Base-by-base conservation (phyloP, 2,329 filamentous ascomycete genomes). In the Calonectria pseudoreteaudii region DNA sequence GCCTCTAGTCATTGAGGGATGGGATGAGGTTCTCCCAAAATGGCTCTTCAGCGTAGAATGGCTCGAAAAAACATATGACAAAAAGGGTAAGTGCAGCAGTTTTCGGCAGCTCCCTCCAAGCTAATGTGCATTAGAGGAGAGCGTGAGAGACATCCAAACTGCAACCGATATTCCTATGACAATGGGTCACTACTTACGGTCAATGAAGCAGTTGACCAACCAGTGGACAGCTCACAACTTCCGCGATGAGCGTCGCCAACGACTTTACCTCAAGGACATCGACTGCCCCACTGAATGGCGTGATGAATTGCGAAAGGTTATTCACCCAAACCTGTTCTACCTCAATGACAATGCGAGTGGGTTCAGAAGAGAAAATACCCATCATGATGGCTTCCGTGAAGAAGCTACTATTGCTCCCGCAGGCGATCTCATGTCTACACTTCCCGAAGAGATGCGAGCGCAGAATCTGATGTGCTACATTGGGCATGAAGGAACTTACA, bases 391-490 rank as follows among this genome's bases (percentile, higher is more conserved):
- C 4, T 88, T 89, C 44, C 86, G 88, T 65, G 84, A 88, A 50
- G 89, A 90, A 53, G 87, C 85, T n/a, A 89, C 89, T 0, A 89
- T 93, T 65, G 94, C 93, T 3, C 91, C 92, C 58, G 93, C 95
- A 2, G 96, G 96, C 9, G 97, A 99, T 81, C 86, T 99, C 41
- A 99, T 99, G 97, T 98, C 95, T 82, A 96, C 94, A 79, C 89
- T 99, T 6, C 95, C 95, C 0, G 86, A 90, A 53, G 91, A 93
- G 52, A 98, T 98, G 95, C 93, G 95, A 64, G 97, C 97, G 0
- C 93, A 98, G 82, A 99, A 99, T 76, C 88, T 99, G 78, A 98
- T 98, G 97, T 98, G 96, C 83, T 99, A 99, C 81, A 93, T 98
- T 79, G 97, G 97, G 0, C 96, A 98, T 80, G 97, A 99, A 86